Evolutionary conservation across 129 eudicot genomes (phyloP), one percentile per base, ranked within the genome.

Genomic region (Cynara cardunculus): DNA sequence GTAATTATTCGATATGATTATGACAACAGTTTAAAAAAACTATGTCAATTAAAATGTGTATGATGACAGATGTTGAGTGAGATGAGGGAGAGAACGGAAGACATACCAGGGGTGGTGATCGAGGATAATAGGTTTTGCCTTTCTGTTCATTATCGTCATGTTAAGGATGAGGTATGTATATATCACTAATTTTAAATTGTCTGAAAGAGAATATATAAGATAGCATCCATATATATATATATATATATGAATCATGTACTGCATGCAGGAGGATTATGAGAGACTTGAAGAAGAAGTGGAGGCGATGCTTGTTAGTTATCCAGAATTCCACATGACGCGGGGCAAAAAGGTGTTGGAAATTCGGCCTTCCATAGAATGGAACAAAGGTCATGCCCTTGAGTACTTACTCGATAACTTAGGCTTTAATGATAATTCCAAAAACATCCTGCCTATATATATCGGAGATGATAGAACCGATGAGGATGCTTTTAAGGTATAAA

Each of bases 401-500:
- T 91, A 91, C 68, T 79, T 91, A 71, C 85, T 93, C 3, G 83
- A 91, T 21, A 86, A 93, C 35, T 88, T 93, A 18, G 97, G 94
- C 3, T 84, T 89, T 28, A 31, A n/a, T 14, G 74, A 89, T 61
- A 7, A 77, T 77, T 64, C 80, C 16, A 13, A 14, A 77, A 70
- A 79, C 61, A 87, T 91, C 72, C 79, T 88, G 61, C 97, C 97
- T 0, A 13, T 93, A 31, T 93, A 91, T 39, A 84, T 92, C 4
- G 97, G 98, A 7, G 98, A 93, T 81, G 98, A 93, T 77, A 81
- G 72, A 80, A 93, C 98, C 49, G 96, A 93, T 21, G 96, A 93
- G 81, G 98, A 93, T 73, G 98, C 98, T 72, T 93, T 93, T 26
- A 87, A 89, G 93, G 97, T 93, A 87, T 16, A 14, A 25, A 28